Evolutionary conservation across 2,329 filamentous ascomycete species (phyloP).

Genomic region (Fusarium camptoceras): DNA sequence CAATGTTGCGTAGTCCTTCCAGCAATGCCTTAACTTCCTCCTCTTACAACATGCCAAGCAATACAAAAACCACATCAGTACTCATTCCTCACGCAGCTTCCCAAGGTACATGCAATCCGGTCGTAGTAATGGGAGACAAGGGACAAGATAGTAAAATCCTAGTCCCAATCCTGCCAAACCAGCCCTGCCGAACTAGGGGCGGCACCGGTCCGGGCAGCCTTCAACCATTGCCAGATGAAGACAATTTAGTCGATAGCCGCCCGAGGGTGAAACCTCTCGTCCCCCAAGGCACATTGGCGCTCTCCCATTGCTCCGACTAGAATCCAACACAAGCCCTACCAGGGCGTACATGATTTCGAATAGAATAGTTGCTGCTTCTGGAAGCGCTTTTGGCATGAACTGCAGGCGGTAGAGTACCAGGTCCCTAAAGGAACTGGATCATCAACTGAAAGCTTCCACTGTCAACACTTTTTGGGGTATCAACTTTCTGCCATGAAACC

Average conservation of each 20-base stretch:
- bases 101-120: conserved; percentile 41
- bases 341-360: conserved; percentile 37
- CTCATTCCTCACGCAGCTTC: conserved; percentile 35
- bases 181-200: conserved; percentile 19
- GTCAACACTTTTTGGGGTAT: conserved; percentile 53
- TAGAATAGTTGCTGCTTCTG: conserved; percentile 31
- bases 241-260: conserved; percentile 30
- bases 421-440: conserved; percentile 32
- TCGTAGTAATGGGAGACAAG: conserved; percentile 26
- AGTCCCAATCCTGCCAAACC: conserved; percentile 23
- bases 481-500: conserved; percentile 50
- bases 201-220: conserved; percentile 26
- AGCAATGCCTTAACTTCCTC: conserved; percentile 37
- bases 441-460: conserved; percentile 40
- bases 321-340: conserved; percentile 24
- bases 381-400: conserved; percentile 36
- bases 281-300: conserved; percentile 18
- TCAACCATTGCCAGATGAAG: conserved; percentile 20
- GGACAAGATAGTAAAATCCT: conserved; percentile 12
- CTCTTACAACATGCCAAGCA: conserved; percentile 45
- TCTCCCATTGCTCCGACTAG: conserved; percentile 35
- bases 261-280: conserved; percentile 24
- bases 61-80: conserved; percentile 37
- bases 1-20: conserved; percentile 39
- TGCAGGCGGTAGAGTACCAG: conserved; percentile 20